Evolutionary conservation across 805 yeast genomes (phyloP), one percentile per base, ranked within the genome.

Genomic region (Starmera dryadoides): DNA sequence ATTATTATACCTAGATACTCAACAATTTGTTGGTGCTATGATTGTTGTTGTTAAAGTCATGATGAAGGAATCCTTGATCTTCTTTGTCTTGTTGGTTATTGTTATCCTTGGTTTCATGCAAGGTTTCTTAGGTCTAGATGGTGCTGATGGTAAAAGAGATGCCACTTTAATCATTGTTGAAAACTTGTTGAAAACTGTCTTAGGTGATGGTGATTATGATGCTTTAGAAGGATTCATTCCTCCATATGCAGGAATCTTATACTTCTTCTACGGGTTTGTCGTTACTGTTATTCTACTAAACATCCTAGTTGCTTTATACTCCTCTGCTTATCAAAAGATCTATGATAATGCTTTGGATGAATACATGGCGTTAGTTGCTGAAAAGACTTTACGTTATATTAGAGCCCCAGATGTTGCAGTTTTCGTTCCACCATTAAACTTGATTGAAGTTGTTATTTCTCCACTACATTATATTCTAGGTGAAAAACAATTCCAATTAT

Each of bases 391-490:
- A 49, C 71, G 89, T 44, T 87, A 83, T 56, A 78, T 86, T 38
- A 71, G 96, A 49, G 95, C 95, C 0, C 96, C 96, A 0, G 96
- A 87, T 62, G 81, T 78, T 42, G 78, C 83, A 53, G 83, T 86
- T 31, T 87, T 77, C 56, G 88, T 86, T 20, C 91, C 96, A 4
- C 96, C 96, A 4, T 70, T 86, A 46, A 87, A 87, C 56, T 57
- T 87, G 48, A 60, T 87, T 39, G 96, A 87, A 58, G 36, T 81
- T 2, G 35, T 75, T 7, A 49, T 79, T 4, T 55, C 71, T 22
- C 78, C 77, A 22, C 17, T 73, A 14, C 69, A 70, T 39, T 50
- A 68, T 38, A 33, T 66, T 64, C 58, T 58, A 65, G 58, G 43
- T 66, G 46, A 53, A 37, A 47, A 48, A 37, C 30, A 39, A 26